Conservation (phyloP, 2,329 filamentous ascomycete species). For the Drechslerella stenobrocha region DNA sequence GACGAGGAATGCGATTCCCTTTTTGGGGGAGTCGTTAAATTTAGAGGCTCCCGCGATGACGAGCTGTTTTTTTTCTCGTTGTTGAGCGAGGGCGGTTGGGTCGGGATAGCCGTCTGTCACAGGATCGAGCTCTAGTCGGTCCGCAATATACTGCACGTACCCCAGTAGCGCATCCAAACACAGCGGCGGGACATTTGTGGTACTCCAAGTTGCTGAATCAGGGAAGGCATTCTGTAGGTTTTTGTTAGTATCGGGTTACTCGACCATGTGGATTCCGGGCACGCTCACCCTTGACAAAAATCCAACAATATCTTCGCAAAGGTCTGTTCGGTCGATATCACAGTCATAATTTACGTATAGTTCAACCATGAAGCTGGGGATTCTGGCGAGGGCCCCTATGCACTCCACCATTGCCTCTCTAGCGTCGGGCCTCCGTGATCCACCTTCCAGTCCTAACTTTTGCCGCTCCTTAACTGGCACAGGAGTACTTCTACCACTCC, state of each 20-base stretch:
- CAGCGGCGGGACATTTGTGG: slow-evolving; percentile 91
- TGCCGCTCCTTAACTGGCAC: slow-evolving; percentile 90
- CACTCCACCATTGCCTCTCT: slow-evolving; percentile 98
- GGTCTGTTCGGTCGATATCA: slow-evolving; percentile 82
- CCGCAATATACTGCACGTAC: slow-evolving; percentile 88
- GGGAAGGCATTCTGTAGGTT: slow-evolving; percentile 74
- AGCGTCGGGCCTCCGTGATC: slow-evolving; percentile 87
- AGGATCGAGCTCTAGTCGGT: slow-evolving; percentile 75
- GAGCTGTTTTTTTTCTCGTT: slow-evolving; percentile 77
- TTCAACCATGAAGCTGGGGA: slow-evolving; percentile 92
- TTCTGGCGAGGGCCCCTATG: slow-evolving; percentile 84
- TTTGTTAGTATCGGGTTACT: slow-evolving; percentile 23
- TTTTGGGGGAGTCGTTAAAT: slow-evolving; percentile 94
- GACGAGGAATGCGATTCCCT: slow-evolving; percentile 80
- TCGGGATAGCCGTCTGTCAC: slow-evolving; percentile 68
- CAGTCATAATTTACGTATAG: slow-evolving; percentile 98
- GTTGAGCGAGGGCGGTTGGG: slow-evolving; percentile 66
- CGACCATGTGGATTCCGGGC: slow-evolving; percentile 11
- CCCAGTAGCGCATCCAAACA: slow-evolving; percentile 89
- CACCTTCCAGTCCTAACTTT: slow-evolving; percentile 88
- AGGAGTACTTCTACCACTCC: slow-evolving; percentile 83
- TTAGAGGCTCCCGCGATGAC: slow-evolving; percentile 85
- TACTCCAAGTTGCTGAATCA: slow-evolving; percentile 98
- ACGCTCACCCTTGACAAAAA: slow-evolving; percentile 69
- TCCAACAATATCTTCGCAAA: slow-evolving; percentile 94